Conservation (phyloP, 169 alveolate genomes). For the Perkinsus olseni region DNA sequence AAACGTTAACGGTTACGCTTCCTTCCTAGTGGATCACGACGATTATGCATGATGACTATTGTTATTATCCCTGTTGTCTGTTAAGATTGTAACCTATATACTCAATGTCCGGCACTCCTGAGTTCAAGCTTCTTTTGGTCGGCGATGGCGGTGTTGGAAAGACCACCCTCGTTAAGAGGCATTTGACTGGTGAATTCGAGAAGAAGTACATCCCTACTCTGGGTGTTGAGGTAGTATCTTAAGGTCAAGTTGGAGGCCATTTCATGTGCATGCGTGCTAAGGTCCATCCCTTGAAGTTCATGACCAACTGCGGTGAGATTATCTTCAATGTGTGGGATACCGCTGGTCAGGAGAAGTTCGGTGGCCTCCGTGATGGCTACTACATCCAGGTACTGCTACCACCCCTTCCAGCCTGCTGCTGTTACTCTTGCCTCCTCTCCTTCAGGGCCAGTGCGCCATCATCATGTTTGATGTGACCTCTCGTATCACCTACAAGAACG, state of each 20-base stretch:
- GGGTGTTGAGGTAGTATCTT: slow-evolving; percentile 7
- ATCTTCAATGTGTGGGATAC: slow-evolving; percentile 98
- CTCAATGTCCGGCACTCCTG: slow-evolving; percentile 56
- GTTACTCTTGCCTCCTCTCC: not conserved
- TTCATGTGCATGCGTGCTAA: not conserved
- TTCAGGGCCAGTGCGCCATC: slow-evolving; percentile 97
- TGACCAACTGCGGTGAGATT: slow-evolving; percentile 90
- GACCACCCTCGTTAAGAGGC: slow-evolving; percentile 97
- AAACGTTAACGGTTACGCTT: not conserved
- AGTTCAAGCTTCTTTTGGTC: slow-evolving; percentile 90
- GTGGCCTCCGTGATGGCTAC: slow-evolving; percentile 98
- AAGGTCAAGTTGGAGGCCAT: not conserved
- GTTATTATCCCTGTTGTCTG: too few species aligned
- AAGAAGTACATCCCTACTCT: slow-evolving; percentile 81
- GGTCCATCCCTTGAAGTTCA: slow-evolving; percentile 90
- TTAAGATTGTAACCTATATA: not conserved
- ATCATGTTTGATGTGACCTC: slow-evolving; percentile 99
- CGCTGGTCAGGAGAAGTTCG: slow-evolving; percentile 99
- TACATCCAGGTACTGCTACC: slow-evolving; percentile 33
- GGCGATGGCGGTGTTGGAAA: slow-evolving; percentile 99
- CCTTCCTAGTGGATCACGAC: not conserved
- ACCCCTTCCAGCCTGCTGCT: not conserved
- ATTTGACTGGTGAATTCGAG: slow-evolving; percentile 89
- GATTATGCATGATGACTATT: too few species aligned
- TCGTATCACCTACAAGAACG: slow-evolving; percentile 97